Percentiles rank a stretch among this genome's conserved stretches.
phyloP scores from a whole-genome alignment of 331 rosid species.

The Cydonia oblonga region DNA sequence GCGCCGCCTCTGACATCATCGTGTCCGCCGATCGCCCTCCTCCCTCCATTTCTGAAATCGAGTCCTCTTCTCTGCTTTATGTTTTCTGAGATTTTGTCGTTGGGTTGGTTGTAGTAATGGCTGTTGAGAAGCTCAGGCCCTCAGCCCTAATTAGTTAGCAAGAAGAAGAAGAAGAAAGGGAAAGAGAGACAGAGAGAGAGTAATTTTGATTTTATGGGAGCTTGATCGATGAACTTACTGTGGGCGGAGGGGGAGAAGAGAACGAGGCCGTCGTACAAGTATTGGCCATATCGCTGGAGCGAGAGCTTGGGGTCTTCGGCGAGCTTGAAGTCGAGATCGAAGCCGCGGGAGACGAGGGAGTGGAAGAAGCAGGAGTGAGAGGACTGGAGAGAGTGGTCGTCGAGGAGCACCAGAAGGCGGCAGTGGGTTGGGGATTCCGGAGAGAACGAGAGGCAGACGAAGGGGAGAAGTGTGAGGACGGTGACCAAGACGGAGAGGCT shows the following conservation, averaged over 20 bases:
- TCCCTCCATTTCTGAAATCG: slow-evolving; percentile 21
- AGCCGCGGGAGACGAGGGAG: neutral
- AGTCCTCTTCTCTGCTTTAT: too few species aligned
- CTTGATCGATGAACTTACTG: neutral
- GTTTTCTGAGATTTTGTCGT: too few species aligned
- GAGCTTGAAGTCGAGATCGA: neutral
- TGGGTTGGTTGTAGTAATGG: neutral
- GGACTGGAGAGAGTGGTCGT: neutral
- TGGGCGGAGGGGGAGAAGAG: neutral
- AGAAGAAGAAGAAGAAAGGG: too few species aligned
- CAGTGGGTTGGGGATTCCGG: neutral
- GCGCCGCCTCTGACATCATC: slow-evolving; percentile 73
- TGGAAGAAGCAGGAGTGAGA: neutral
- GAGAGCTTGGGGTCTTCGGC: neutral
- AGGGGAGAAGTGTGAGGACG: neutral
- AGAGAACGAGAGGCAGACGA: slow-evolving; percentile 1
- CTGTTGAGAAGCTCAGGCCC: neutral
- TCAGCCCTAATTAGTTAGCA: neutral
- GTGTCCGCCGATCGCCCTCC: slow-evolving; percentile 54
- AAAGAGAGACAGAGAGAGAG: too few species aligned
- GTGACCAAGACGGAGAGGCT: neutral
- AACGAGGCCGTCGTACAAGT: neutral
- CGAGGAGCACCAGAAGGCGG: neutral
- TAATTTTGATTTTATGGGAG: too few species aligned
- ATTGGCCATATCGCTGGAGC: neutral